Evolutionary conservation across 805 yeast genomes (phyloP).

Genomic region (Pichia phayaonensis): DNA sequence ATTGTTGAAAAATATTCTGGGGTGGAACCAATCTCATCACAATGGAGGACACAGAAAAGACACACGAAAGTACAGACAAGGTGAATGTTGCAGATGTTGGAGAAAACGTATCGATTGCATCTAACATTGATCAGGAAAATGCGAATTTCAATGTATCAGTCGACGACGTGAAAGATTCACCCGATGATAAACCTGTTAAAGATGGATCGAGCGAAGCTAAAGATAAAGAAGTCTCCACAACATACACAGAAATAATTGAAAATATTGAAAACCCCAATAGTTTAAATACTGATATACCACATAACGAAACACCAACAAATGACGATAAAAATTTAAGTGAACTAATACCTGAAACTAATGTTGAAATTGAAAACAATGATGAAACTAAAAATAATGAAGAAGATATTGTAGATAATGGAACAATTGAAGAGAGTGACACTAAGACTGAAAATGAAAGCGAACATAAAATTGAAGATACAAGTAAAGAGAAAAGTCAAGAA

Average conservation of each 20-base stretch:
- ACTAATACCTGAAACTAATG: neutral
- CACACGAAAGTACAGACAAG: neutral
- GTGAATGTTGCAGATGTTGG: conserved; percentile 1
- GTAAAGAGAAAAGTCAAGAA: neutral
- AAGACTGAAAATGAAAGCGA: neutral
- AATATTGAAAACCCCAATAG: neutral
- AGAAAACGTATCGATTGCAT: neutral
- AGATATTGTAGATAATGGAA: neutral
- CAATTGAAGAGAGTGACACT: conserved; percentile 12
- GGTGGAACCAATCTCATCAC: neutral
- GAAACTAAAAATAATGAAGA: neutral
- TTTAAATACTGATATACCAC: neutral
- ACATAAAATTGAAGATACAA: neutral
- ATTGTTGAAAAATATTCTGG: neutral
- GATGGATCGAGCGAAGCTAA: neutral
- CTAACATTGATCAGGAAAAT: neutral
- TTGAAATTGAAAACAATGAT: neutral
- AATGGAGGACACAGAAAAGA: neutral
- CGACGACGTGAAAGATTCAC: neutral
- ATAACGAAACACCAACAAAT: neutral
- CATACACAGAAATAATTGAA: neutral
- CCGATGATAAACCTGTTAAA: neutral
- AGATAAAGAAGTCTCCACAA: neutral
- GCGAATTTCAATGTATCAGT: neutral
- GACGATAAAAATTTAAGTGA: neutral